Evolutionary conservation across 768 basidiomycete genomes (phyloP).

Genomic region (Lactarius hengduanensis): DNA sequence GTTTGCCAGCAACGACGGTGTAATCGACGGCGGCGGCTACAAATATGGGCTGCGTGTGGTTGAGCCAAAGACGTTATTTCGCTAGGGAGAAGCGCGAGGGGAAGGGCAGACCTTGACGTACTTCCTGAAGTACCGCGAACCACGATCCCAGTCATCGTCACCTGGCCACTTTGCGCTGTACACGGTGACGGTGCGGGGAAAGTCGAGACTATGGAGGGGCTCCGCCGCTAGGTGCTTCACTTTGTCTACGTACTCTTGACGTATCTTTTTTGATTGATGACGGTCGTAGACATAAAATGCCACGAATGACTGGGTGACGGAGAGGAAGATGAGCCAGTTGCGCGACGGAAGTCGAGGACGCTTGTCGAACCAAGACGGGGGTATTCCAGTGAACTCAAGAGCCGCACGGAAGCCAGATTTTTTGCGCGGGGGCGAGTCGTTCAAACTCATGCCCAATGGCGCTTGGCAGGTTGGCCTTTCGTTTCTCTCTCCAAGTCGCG

Average conservation of each 20-base stretch:
- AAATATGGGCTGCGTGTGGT: constrained; percentile 69
- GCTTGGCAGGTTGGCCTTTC: neutral
- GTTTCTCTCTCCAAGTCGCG: too few relatives aligned
- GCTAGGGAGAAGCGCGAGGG: constrained; percentile 18
- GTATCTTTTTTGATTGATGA: constrained; percentile 71
- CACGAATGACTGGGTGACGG: constrained; percentile 64
- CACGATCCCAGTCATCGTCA: constrained; percentile 87
- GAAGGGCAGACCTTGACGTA: constrained; percentile 82
- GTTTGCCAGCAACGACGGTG: constrained; percentile 73
- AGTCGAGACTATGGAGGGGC: constrained; percentile 59
- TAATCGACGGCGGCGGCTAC: constrained; percentile 96
- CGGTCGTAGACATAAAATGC: constrained; percentile 88
- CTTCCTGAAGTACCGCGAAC: constrained; percentile 88
- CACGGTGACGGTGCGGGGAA: constrained; percentile 78
- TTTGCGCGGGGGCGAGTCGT: constrained; percentile 12
- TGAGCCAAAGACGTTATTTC: constrained; percentile 19
- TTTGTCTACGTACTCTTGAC: constrained; percentile 71
- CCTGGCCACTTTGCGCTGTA: constrained; percentile 92
- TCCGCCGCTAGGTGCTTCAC: constrained; percentile 78
- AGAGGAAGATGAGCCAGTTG: constrained; percentile 93
- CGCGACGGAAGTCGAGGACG: constrained; percentile 85
- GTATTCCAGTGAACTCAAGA: constrained; percentile 64
- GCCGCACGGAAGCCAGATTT: constrained; percentile 59
- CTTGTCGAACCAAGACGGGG: constrained; percentile 77
- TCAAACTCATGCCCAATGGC: constrained; percentile 12